A percentile compares a stretch with the other conserved stretches of the same genome.
phyloP scores from a whole-genome alignment of 108 stramenopile genomes.

The Halocafeteria seosinensis region DNA sequence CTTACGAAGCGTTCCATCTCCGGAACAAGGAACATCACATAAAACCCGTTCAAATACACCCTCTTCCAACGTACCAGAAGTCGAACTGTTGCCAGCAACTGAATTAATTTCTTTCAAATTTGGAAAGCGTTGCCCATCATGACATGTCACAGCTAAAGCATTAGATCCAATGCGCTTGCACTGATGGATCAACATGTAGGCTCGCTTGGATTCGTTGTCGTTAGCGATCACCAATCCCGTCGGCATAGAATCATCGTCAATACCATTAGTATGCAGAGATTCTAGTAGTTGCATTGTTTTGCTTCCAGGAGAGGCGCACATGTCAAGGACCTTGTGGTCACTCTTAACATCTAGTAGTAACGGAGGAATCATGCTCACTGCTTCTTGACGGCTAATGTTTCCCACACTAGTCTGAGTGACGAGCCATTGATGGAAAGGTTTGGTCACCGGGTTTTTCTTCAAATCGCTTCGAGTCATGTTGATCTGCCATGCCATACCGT shows the following conservation, averaged over 20 bases:
- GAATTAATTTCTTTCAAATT: neutral
- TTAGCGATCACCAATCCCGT: slow-evolving; percentile 80
- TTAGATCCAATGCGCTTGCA: slow-evolving; percentile 53
- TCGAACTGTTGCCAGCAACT: neutral
- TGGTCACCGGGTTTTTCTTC: slow-evolving; percentile 23
- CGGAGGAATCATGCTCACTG: slow-evolving; percentile 93
- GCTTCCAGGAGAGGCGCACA: slow-evolving; percentile 93
- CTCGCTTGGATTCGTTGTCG: slow-evolving; percentile 71
- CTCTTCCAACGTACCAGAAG: neutral
- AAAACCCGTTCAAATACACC: slow-evolving; percentile 78
- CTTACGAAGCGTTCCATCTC: slow-evolving; percentile 92
- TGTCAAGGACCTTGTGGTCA: slow-evolving; percentile 66
- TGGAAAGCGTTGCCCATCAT: slow-evolving; percentile 72
- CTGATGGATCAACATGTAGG: slow-evolving; percentile 88
- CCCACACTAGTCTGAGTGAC: slow-evolving; percentile 29
- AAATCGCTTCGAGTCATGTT: neutral
- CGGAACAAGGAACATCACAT: slow-evolving; percentile 87
- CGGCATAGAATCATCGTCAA: slow-evolving; percentile 18
- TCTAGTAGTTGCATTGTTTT: slow-evolving; percentile 93
- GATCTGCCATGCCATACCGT: neutral
- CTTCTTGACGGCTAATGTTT: slow-evolving; percentile 82
- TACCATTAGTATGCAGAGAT: slow-evolving; percentile 20
- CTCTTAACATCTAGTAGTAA: slow-evolving; percentile 62
- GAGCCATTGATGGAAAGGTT: slow-evolving; percentile 26
- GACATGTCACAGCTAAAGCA: slow-evolving; percentile 56